Evolutionary conservation across 306 rosid genomes (phyloP).

Genomic region (Citrullus colocynthis): DNA sequence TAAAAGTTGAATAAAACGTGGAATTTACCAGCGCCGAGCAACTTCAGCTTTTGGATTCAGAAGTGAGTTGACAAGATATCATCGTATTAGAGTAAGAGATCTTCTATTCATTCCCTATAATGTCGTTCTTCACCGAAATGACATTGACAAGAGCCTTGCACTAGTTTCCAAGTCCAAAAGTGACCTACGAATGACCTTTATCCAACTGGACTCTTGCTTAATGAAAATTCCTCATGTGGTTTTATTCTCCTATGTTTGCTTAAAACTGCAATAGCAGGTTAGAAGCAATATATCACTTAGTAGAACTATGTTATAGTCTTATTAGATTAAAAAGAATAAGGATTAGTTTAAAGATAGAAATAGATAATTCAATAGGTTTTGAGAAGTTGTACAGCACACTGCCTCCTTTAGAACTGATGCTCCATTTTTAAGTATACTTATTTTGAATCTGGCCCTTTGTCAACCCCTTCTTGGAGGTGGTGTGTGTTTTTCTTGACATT

Average conservation of each 20-base stretch:
- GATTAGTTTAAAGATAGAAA: not conserved
- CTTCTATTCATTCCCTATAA: not conserved
- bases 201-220: not conserved
- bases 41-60: not conserved
- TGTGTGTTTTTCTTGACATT: not conserved
- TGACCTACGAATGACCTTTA: not conserved
- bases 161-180: not conserved
- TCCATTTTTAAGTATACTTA: not conserved
- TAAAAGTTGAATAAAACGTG: not conserved
- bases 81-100: not conserved
- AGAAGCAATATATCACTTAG: not conserved
- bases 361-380: not conserved
- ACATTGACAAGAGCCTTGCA: not conserved
- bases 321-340: not conserved
- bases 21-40: not conserved
- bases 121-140: not conserved
- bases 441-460: not conserved
- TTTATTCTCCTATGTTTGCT: not conserved
- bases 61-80: not conserved
- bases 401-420: not conserved
- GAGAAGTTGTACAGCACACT: not conserved
- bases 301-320: not conserved
- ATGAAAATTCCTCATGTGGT: not conserved
- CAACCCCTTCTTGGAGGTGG: not conserved
- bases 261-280: not conserved